Conservation (phyloP, 208 protist genomes). For the Crithidia bombi region DNA sequence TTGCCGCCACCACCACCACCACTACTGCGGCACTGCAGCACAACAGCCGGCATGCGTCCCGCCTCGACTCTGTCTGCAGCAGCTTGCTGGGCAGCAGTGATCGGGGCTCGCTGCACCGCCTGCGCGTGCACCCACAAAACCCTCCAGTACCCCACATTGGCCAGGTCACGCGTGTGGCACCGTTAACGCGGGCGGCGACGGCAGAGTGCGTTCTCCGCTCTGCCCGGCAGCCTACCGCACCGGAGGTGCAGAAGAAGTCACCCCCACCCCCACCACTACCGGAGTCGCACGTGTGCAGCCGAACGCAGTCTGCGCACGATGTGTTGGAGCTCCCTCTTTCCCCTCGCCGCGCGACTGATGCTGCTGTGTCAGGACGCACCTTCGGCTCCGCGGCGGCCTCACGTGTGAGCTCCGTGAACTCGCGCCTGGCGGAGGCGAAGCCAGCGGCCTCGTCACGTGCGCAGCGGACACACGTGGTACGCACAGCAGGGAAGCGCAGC, state of each 20-base stretch:
- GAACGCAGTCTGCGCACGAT: constrained; percentile 19
- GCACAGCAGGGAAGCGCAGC: constrained; percentile 20
- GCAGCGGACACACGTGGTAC: constrained; percentile 13
- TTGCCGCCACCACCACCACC: neutral
- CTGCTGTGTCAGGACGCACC: constrained; percentile 1
- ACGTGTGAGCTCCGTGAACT: constrained; percentile 43
- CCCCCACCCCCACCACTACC: constrained; percentile 1
- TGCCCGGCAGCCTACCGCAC: neutral
- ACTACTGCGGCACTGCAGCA: neutral
- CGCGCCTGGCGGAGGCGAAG: constrained; percentile 20
- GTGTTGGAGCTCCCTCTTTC: neutral
- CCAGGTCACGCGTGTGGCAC: neutral
- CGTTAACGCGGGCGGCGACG: constrained; percentile 3
- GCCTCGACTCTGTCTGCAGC: constrained; percentile 23
- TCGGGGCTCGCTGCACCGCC: constrained; percentile 1
- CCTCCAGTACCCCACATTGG: constrained; percentile 16
- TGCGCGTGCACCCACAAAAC: neutral
- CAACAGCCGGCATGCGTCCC: constrained; percentile 8
- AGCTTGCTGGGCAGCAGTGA: constrained; percentile 25
- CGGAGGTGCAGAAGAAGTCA: constrained; percentile 5
- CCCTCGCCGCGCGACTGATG: neutral
- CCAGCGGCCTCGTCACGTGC: neutral
- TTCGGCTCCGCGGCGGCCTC: constrained; percentile 34
- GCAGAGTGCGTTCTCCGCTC: constrained; percentile 12
- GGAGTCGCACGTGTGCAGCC: constrained; percentile 13